Evolutionary conservation across 768 basidiomycete genomes (phyloP), one percentile per base, ranked within the genome.

Genomic region (Tricholoma saponaceum): DNA sequence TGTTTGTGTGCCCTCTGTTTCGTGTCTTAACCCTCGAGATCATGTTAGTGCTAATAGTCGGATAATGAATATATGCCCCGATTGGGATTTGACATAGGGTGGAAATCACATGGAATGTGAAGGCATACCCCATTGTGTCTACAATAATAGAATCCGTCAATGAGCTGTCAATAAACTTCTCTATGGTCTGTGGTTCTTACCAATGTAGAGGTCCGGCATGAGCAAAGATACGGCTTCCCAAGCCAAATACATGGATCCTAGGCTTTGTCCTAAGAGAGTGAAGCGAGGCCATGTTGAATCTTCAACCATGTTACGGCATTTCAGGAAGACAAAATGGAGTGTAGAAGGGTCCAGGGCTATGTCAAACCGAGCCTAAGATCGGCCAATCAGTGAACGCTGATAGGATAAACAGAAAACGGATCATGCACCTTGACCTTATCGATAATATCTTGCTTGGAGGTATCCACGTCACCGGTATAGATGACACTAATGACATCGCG

Each of bases 101-200:
- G 0, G 82, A 72, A 7, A 95, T 86, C 28, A 90, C 74, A 16
- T 88, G 92, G 70, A 92, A 94, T 1, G 93, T 92, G 67, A 98
- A 98, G 0, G 95, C 94, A 64, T 95, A 97, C 26, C 97, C 97
- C 95, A 98, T 98, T 0, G 95, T 93, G 69, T 99, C 96, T 97
- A 25, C 2, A 30, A 28, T n/a, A 50, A 63, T 2, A 44, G 18
- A 23, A 22, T 52, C 41, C 23, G n/a, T 52, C 46, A 58, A 50
- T 60, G 23, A 63, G 57, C 58, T 56, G 52, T 41, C 28, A 32
- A 26, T 35, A 39, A 30, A 39, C 33, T 33, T n/a, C 30, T 47
- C 7, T 39, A 18, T 33, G 23, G 51, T 8, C 23, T 44, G 8
- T 44, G 26, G 39, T 47, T 60, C 83, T 33, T 46, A 94, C 95